Base-by-base conservation (phyloP, 2,329 filamentous ascomycete species). In the Madurella mycetomatis region DNA sequence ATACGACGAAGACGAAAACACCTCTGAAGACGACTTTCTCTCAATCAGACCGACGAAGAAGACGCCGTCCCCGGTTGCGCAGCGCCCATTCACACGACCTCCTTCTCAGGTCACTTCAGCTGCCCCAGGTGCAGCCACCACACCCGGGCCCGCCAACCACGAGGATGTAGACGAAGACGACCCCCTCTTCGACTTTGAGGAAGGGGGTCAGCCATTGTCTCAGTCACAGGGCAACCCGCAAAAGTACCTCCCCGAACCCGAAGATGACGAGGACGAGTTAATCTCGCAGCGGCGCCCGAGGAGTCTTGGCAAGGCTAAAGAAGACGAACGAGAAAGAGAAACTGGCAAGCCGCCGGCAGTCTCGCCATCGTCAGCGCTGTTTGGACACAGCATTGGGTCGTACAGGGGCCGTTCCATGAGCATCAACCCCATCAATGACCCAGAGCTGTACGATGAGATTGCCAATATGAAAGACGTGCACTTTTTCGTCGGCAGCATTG, bases 401-500 rank as follows among this genome's bases (percentile, higher is more conserved):
- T 74, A 72, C 57, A 72, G 68, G 57, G 73, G 73, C n/a, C 58
- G 55, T 9, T 61, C 70, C 8, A 65, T 77, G 49, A 66, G 59
- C 15, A 66, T 72, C 53, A 67, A 67, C 17, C 67, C 74, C 11
- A 72, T 75, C 52, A 68, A 63, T 44, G 70, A 70, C 52, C 64
- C 70, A 13, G 64, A 66, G 31, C 53, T 75, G 39, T 70, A 73
- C 47, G 67, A 73, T 13, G 61, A 68, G 60, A 72, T 73, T 3
- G 69, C 69, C 5, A 60, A 65, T 45, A 62, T 74, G 50, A 72
- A 72, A 43, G 63, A 66, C 18, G 60, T 75, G 17, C 65, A 67
- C 41, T 68, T 67, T 8, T 74, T 74, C 56, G 71, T 76, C 1
- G 74, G 74, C 9, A 74, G 73, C 56, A 61, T 76, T 5, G 63